Evolutionary conservation across 176 grass and related monocot species (phyloP), one percentile per base, ranked within the genome.

Genomic region (Musa schizocarpa): DNA sequence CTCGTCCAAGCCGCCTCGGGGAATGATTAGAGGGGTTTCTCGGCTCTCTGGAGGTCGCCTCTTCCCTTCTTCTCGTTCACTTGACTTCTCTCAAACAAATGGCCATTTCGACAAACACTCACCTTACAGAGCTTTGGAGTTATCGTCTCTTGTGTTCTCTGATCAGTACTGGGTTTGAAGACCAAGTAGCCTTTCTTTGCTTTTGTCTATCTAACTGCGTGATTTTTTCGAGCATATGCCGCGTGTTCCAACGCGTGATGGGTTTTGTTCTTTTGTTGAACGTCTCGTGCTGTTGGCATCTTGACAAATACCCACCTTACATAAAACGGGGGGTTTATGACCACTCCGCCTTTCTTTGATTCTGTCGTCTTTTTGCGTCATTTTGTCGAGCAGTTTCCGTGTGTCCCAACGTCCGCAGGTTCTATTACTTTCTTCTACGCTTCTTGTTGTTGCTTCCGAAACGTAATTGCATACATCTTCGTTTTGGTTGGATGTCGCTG

Each of bases 21-120:
- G 75, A 73, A 82, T 48, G 49, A 79, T 19, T 12, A 23, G 70
- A 50, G 79, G 16, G 24, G 79, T 72, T 43, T 79, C 19, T 57
- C 26, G 34, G 0, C 52, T 55, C 54, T 23, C 14, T 5, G 54
- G 4, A 71, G 63, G 65, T 71, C n/a, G 7, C 51, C 49, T 14
- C 34, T 56, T 29, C 12, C 54, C 8, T 4, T 8, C 4, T 9
- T 66, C 52, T 16, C 13, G 13, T 29, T 29, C 4, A 21, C 20
- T 58, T 20, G 11, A 4, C n/a, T 43, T 43, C 34, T 43, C 34
- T 43, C 34, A 43, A 43, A 43, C 34, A 43, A 43, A 0, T 43
- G 34, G 13, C 13, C 23, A 51, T 25, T 53, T 68, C 52, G 12
- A 2, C 49, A 58, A 56, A 50, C 54, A 70, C 9, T 17, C 43